A percentile compares a stretch with the other conserved stretches of the same genome.
phyloP scores from a whole-genome alignment of 2,329 filamentous ascomycete genomes.

The Diaporthe destruens region DNA sequence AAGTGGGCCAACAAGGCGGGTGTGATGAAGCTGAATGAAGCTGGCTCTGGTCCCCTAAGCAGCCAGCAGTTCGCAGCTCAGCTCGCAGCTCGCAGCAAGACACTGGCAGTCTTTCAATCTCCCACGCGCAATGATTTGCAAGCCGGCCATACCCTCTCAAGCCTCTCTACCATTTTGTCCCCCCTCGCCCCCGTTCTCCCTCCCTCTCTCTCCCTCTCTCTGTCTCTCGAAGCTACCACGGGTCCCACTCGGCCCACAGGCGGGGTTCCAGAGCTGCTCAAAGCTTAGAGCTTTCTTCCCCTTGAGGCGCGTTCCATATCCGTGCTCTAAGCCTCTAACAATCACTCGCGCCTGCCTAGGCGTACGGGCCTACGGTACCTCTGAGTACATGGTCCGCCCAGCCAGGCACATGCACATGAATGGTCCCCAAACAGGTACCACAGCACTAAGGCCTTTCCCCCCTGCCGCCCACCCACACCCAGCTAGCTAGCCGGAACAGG shows the following conservation, averaged over 20 bases:
- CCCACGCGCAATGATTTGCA: constrained; percentile 5
- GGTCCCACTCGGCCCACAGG: constrained; percentile 26
- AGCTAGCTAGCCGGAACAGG: neutral
- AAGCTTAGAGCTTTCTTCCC: constrained; percentile 28
- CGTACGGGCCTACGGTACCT: neutral
- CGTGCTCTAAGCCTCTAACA: constrained; percentile 23
- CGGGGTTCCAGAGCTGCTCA: constrained; percentile 19
- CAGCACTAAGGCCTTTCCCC: no score
- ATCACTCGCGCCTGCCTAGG: neutral
- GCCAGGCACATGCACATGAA: neutral
- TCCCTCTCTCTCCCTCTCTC: neutral
- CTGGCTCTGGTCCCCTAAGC: constrained; percentile 4
- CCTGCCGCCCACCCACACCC: neutral
- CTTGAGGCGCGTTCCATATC: neutral
- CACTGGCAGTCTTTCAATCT: constrained; percentile 8
- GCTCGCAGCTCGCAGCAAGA: neutral
- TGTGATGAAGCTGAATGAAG: constrained; percentile 1
- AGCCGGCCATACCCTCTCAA: neutral
- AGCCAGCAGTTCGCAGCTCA: constrained; percentile 3
- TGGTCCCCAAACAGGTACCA: neutral
- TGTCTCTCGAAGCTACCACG: constrained; percentile 27
- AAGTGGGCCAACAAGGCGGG: constrained; percentile 10
- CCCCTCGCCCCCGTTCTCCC: neutral
- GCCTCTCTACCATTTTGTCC: neutral
- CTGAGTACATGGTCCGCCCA: neutral